These are phyloP conservation scores for Zasmidium citrigriseum DNA, from an alignment of 2,329 filamentous ascomycete genomes.

Conservation along the genomic window DNA sequence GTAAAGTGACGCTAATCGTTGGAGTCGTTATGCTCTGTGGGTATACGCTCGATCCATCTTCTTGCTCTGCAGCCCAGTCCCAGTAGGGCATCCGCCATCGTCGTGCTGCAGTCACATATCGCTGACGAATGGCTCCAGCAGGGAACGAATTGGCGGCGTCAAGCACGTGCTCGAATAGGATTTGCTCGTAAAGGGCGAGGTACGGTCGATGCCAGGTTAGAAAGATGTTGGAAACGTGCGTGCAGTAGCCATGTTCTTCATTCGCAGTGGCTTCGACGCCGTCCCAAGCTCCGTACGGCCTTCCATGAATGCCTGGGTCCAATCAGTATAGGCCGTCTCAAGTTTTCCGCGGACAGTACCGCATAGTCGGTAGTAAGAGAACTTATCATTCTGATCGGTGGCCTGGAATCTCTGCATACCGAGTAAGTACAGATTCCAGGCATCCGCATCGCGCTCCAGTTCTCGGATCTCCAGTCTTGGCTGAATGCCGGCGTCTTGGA, in stretches of 20 bases:
- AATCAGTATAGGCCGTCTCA: background rate
- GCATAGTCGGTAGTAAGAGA: conserved; percentile 78
- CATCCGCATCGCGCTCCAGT: conserved; percentile 62
- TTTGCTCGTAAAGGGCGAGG: conserved; percentile 56
- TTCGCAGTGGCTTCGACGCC: conserved; percentile 51
- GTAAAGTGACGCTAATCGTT: conserved; percentile 39
- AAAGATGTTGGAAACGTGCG: conserved; percentile 74
- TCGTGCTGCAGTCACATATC: conserved; percentile 42
- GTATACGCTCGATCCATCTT: conserved; percentile 34
- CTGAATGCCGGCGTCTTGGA: conserved; percentile 33
- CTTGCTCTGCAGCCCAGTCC: conserved; percentile 48
- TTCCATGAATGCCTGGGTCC: conserved; percentile 72
- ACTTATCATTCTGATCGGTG: conserved; percentile 61
- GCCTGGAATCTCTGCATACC: conserved; percentile 72
- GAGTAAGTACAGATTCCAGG: conserved; percentile 76
- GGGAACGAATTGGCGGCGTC: conserved; percentile 46
- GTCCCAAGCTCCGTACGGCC: conserved; percentile 65
- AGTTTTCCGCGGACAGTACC: conserved; percentile 50
- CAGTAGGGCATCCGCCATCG: conserved; percentile 49
- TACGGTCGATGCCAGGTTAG: conserved; percentile 84
- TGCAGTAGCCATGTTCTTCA: conserved; percentile 69
- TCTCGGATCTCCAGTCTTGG: conserved; percentile 67
- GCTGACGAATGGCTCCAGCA: conserved; percentile 35
- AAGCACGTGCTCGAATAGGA: conserved; percentile 42
- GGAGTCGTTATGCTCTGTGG: conserved; percentile 43